Base-by-base conservation (phyloP, 2,329 filamentous ascomycete species). In the Exophiala lecanii-corni region DNA sequence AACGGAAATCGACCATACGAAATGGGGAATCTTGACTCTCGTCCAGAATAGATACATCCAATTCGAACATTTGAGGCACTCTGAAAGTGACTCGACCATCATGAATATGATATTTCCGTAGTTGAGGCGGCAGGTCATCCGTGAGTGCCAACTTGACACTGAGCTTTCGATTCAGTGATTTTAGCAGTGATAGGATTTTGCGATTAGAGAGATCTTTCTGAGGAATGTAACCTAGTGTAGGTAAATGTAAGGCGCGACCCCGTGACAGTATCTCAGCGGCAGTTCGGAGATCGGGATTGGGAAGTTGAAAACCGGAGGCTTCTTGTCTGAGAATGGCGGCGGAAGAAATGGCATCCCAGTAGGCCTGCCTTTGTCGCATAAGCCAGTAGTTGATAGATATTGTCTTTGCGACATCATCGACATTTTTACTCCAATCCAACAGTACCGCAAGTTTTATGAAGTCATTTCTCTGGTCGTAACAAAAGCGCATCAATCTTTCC, bases 401-500 rank as follows among this genome's bases (percentile, higher is more conserved):
- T 48, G 97, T 74, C 63, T 84, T 88, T 68, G 84, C 85, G 55
- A 97, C 86, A 55, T 85, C 80, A 28, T 80, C 75, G 23, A 84
- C 81, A 62, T 86, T 83, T 58, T 85, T 78, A 60, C 85, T 86
- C 92, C 92, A 98, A 65, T 92, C 84, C 2, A 85, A 81, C 35
- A 98, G 82, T 16, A 98, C 88, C 15, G 96, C 73, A 5, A 89
- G 78, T 68, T 98, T 97, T 62, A 94, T 87, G 73, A 94, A 97
- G 68, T 87, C 88, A 20, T 83, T 81, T 59, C 95, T 83, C 58
- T 84, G 79, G 16, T 81, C 77, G 61, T 91, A 83, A 6, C 85
- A 81, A 67, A 92, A 94, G 32, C 85, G 79, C 46, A 95, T 66
- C 40, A 96, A 64, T 25, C 73, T 67, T 19, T 78, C 67, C 65